Base-by-base conservation (phyloP, 78 protist genomes). In the Dictyostelium capitatum region DNA sequence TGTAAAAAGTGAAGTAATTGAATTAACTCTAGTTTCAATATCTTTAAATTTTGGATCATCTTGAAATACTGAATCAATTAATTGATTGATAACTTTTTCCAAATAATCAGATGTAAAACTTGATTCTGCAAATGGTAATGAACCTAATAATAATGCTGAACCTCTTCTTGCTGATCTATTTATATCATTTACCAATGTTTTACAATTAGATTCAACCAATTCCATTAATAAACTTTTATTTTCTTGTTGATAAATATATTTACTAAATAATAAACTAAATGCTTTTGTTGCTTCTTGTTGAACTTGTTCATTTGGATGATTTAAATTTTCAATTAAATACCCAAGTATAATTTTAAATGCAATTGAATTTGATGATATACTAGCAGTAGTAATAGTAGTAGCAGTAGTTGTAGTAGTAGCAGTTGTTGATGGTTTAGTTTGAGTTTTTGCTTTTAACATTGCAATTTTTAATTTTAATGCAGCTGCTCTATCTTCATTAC, bases 11-110 rank as follows among this genome's bases (percentile, higher is more conserved):
- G 91, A 93, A 17, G 15, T 12, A 2, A 96, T 73, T 20, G 98
- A 85, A 73, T 96, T 97, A 19, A 97, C 90, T 23, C 98, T 62
- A n/a, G 97, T 89, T 85, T 97, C 98, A 3, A 97, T 97, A 80
- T 97, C 98, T 12, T 95, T 89, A 25, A 4, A 41, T n/a, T 82
- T 91, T 30, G 82, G 85, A 32, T 19, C 43, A 1, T 83, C 91
- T 83, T 83, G 59, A 72, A 72, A 72, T n/a, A 83, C 9, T 37
- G 91, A 83, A 20, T 12, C 4, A 23, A 83, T 56, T 15, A 83
- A 47, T 51, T 62, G 20, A 85, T 85, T 53, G 19, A 85, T 47
- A 10, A 56, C 57, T 12, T 79, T 59, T 7, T 69, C 32, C 74
- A 77, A 53, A 19, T 28, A 10, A 0, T 30, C 56, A 37, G 85